These are phyloP conservation scores for Aegilops sharonensis DNA, from an alignment of 176 grass and related monocot genomes.

Conservation along the genomic window DNA sequence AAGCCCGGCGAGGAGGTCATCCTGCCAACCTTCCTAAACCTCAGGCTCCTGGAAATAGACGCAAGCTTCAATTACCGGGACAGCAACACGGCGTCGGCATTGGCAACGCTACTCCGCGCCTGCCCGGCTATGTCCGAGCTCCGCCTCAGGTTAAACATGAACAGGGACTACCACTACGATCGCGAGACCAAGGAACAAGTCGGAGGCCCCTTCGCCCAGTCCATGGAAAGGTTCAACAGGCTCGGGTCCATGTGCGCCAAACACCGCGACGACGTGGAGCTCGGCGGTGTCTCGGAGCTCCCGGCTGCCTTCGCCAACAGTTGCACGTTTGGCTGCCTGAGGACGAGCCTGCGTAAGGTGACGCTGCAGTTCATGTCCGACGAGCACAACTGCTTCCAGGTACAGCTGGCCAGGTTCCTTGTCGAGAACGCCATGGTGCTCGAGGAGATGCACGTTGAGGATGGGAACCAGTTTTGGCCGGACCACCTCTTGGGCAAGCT, in stretches of 20 bases:
- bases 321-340: background rate
- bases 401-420: background rate
- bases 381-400: background rate
- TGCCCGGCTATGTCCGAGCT: background rate
- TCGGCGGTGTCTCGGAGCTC: background rate
- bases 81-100: background rate
- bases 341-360: background rate
- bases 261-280: background rate
- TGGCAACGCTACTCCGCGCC: background rate
- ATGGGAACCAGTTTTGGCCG: background rate
- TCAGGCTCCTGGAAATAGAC: background rate
- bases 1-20: background rate
- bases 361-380: background rate
- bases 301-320: background rate
- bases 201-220: background rate
- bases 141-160: background rate
- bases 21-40: background rate
- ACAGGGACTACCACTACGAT: too few relatives aligned
- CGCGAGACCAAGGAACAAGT: background rate
- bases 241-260: background rate
- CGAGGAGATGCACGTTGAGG: background rate
- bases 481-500: background rate
- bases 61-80: background rate
- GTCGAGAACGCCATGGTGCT: slow-evolving; percentile 4
- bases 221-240: background rate